Evolutionary conservation across 2,329 filamentous ascomycete species (phyloP), one percentile per base, ranked within the genome.

Genomic region (Stachybotrys chartarum): DNA sequence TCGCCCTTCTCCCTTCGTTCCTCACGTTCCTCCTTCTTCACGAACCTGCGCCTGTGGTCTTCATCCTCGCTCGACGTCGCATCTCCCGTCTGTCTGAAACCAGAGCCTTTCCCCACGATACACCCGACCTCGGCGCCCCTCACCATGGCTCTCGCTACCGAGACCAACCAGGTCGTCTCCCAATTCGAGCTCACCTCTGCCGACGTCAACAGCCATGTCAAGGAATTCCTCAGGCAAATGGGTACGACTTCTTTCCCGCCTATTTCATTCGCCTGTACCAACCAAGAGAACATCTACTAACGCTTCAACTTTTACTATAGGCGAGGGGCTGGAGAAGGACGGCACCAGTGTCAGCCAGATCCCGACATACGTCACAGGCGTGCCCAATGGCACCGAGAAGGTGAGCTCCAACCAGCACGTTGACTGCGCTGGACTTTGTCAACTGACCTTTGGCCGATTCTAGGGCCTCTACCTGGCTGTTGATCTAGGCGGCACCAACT

Each of bases 351-450:
- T 99, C 77, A 93, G 89, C 75, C 94, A 97, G 76, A 97, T 99
- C 66, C 94, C 94, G 7, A 96, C 92, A 47, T 99, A 96, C 73
- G 93, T 99, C 62, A 97, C 94, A 1, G 87, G 85, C 42, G 92
- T 97, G 31, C 94, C 94, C 68, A 94, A 97, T 81, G 94, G 94
- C 64, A 97, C 92, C 4, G 94, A 99, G 76, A 96, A 97, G 86
- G 91, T 93, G 75, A 64, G 58, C 30, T 35, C 55, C 50, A 51
- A 14, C 35, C 35, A 42, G 8, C 35, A 14, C 3, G 10, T 42
- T 14, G 10, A 10, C 10, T 42, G 24, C 35, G 35, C 35, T 5
- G 14, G 35, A 42, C 35, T 14, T 14, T 24, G 10, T 42, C 5
- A 14, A 10, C 35, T 55, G 31, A 53, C 60, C 53, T 51, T 57